These are phyloP conservation scores for Monilinia vaccinii-corymbosi DNA, from an alignment of 2,329 filamentous ascomycete genomes.

Conservation along the genomic window DNA sequence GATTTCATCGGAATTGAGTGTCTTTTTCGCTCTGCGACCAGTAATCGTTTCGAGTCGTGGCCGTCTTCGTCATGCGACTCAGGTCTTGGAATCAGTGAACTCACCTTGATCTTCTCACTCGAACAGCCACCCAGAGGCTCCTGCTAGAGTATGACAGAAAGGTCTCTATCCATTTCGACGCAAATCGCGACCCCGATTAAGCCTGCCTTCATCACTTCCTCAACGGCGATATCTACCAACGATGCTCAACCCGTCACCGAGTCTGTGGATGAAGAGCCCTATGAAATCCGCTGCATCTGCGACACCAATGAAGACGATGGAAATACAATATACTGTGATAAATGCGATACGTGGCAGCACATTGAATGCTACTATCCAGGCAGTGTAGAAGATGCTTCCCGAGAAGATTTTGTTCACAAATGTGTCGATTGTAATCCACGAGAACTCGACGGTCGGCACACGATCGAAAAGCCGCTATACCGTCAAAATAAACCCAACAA, in stretches of 20 bases:
- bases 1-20: constrained; percentile 14
- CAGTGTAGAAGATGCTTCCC: constrained; percentile 62
- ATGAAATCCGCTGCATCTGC: constrained; percentile 98
- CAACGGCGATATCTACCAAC: constrained; percentile 17
- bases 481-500: constrained; percentile 43
- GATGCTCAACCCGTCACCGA: constrained; percentile 34
- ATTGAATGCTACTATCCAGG: constrained; percentile 88
- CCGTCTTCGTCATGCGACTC: constrained; percentile 33
- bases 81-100: constrained; percentile 30
- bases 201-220: constrained; percentile 17
- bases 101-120: constrained; percentile 26
- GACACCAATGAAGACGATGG: constrained; percentile 90
- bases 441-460: constrained; percentile 61
- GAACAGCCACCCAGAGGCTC: constrained; percentile 29
- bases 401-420: constrained; percentile 67
- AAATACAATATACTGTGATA: constrained; percentile 93
- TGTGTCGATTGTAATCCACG: constrained; percentile 85
- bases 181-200: constrained; percentile 29
- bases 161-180: constrained; percentile 29
- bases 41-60: constrained; percentile 27
- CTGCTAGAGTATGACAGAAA: constrained; percentile 33
- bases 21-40: constrained; percentile 24
- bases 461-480: constrained; percentile 62
- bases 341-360: constrained; percentile 96
- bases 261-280: constrained; percentile 63